Conservation (phyloP, 2,329 filamentous ascomycete species). For the Aspergillus sojae region DNA sequence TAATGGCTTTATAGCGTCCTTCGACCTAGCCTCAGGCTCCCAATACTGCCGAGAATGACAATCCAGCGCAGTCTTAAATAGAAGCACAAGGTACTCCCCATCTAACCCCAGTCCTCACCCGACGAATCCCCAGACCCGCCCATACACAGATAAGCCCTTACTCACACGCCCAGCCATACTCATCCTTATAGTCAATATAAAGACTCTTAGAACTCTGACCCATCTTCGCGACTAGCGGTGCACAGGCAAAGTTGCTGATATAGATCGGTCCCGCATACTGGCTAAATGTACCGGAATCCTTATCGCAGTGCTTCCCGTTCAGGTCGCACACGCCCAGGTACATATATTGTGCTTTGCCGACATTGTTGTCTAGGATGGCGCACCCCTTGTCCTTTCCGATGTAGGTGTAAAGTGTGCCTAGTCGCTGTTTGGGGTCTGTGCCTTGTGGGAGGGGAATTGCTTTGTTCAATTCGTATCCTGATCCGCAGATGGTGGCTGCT, state of each 20-base stretch:
- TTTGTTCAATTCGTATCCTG: constrained; percentile 5
- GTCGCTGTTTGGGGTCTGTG: constrained; percentile 5
- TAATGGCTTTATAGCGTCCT: too few species aligned
- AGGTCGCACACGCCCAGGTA: constrained; percentile 3
- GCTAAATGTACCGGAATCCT: constrained; percentile 6
- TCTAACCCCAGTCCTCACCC: fast-evolving
- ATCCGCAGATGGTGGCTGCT: constrained; percentile 11
- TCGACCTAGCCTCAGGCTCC: too few species aligned
- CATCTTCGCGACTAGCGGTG: constrained; percentile 10
- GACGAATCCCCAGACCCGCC: not conserved
- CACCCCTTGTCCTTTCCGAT: constrained; percentile 5
- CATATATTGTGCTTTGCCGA: constrained; percentile 10
- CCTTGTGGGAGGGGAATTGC: constrained; percentile 11
- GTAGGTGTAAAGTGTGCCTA: constrained; percentile 9
- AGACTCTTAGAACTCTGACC: not conserved
- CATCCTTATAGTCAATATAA: not conserved
- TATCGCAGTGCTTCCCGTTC: not conserved
- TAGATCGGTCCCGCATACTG: constrained; percentile 14
- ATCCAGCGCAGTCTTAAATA: fast-evolving
- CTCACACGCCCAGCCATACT: not conserved
- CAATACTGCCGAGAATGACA: too few species aligned
- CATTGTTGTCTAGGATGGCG: constrained; percentile 11
- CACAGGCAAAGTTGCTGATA: constrained; percentile 6
- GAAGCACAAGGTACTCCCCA: fast-evolving
- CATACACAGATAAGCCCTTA: not conserved